These are phyloP conservation scores for Truncatella angustata DNA, from an alignment of 2,329 filamentous ascomycete species.

Conservation along the genomic window DNA sequence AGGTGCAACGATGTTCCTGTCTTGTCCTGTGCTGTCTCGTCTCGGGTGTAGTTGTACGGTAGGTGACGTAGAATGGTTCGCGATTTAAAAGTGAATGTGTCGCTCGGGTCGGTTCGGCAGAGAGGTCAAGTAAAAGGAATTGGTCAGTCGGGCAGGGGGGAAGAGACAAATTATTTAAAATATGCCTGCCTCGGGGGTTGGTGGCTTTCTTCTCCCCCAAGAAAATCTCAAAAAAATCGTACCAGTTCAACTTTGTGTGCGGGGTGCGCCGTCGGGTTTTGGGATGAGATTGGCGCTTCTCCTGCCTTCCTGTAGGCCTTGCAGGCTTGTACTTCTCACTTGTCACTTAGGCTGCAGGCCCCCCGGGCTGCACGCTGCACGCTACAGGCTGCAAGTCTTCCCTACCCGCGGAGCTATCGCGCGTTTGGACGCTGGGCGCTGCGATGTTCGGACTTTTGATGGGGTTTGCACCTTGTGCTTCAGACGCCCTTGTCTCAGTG, in stretches of 20 bases:
- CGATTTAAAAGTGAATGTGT: neutral
- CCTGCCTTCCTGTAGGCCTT: too few relatives aligned
- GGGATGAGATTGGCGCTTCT: neutral
- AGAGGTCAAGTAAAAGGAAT: neutral
- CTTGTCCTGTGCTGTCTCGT: too few relatives aligned
- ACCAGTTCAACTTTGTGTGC: neutral
- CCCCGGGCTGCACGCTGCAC: neutral
- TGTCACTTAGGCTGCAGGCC: too few relatives aligned
- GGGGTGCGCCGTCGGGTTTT: conserved; percentile 4
- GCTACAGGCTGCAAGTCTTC: too few relatives aligned
- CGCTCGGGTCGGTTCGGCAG: neutral
- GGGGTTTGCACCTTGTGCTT: too few relatives aligned
- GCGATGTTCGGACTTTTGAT: conserved; percentile 6
- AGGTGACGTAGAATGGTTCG: neutral
- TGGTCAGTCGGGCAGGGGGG: neutral
- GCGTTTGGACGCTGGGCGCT: too few relatives aligned
- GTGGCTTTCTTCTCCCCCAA: neutral
- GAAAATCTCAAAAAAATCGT: neutral
- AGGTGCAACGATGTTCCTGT: too few relatives aligned
- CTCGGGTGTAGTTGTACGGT: too few relatives aligned
- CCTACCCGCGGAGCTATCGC: too few relatives aligned
- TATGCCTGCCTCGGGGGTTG: too few relatives aligned
- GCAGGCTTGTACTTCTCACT: too few relatives aligned
- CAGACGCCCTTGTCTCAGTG: neutral
- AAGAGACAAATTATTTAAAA: neutral